Evolutionary conservation across 2,329 filamentous ascomycete genomes (phyloP).

Genomic region (Sarocladium oryzae): DNA sequence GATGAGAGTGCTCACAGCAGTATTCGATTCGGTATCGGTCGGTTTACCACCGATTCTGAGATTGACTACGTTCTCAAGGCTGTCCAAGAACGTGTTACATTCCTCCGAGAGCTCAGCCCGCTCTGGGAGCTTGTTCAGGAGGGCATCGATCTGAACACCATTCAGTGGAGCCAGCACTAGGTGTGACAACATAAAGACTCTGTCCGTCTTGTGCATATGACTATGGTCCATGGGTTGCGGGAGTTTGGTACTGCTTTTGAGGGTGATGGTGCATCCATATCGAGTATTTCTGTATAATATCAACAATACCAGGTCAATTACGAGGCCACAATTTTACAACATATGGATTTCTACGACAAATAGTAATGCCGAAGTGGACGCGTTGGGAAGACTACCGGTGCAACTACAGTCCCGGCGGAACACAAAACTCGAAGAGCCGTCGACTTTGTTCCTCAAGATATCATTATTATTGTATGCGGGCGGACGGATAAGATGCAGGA

Average conservation of each 20-base stretch:
- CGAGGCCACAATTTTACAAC: neutral
- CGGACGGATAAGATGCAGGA: no score
- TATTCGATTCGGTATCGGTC: constrained; percentile 94
- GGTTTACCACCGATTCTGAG: constrained; percentile 91
- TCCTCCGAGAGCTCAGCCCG: constrained; percentile 89
- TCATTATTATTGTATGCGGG: no score
- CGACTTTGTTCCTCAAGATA: no score
- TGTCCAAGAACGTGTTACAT: constrained; percentile 81
- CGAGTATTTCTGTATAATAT: neutral
- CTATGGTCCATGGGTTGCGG: neutral
- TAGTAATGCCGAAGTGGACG: no score
- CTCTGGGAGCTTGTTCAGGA: constrained; percentile 98
- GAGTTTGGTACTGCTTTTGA: neutral
- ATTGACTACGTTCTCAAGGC: constrained; percentile 98
- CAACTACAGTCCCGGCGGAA: no score
- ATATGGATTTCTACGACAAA: no score
- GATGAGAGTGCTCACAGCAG: constrained; percentile 97
- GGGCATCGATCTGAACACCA: constrained; percentile 89
- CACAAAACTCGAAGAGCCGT: no score
- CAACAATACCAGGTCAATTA: neutral
- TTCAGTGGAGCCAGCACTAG: constrained; percentile 97
- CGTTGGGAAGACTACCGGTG: no score
- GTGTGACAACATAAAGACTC: neutral
- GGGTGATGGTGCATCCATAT: constrained; percentile 1
- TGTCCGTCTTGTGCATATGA: constrained; percentile 2